Base-by-base conservation (phyloP, 345 rosid genomes). In the Gossypium herbaceum region DNA sequence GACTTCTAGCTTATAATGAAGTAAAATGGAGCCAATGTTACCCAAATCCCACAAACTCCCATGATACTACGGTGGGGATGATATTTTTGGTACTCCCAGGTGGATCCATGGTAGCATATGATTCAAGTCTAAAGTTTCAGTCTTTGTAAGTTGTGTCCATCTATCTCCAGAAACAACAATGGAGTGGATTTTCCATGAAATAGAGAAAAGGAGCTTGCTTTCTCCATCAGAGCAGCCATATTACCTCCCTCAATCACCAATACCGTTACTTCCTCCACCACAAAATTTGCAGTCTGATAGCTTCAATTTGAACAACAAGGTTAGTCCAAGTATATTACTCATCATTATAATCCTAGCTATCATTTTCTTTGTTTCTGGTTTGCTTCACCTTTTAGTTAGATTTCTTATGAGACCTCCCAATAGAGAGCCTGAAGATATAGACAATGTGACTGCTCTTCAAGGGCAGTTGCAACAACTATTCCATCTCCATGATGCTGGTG, bases 381-480 rank as follows among this genome's bases (percentile, higher is more conserved):
- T 95, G 78, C 92, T 93, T 76, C 98, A 95, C 83, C 98, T 95
- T 16, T 72, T 95, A 10, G 87, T 91, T 25, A 85, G 98, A 82
- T 87, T 89, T 77, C 89, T 95, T 13, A 73, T 86, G 77, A 89
- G 94, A 80, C 91, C 96, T 20, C 72, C 83, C 2, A 81, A 9
- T 69, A 86, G 97, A 78, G 92, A 89, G 59, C 82, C 88, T 41
- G 97, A 91, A 43, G 98, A 93, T 44, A 71, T 76, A 11, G 87
- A 82, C 62, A 81, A 79, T 73, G 94, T 85, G 48, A 93, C 98
- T 68, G 94, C 92, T 71, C 90, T 95, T 79, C 97, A 95, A 82
- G 99, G 99, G 54, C 99, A 90, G 80, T 84, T 95, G 77, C 99
- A 91, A 78, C 99, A 95, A 76, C 92, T 95, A 12, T 95, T 95